Base-by-base conservation (phyloP, 257 asterid genomes). In the Capsicum chinense region DNA sequence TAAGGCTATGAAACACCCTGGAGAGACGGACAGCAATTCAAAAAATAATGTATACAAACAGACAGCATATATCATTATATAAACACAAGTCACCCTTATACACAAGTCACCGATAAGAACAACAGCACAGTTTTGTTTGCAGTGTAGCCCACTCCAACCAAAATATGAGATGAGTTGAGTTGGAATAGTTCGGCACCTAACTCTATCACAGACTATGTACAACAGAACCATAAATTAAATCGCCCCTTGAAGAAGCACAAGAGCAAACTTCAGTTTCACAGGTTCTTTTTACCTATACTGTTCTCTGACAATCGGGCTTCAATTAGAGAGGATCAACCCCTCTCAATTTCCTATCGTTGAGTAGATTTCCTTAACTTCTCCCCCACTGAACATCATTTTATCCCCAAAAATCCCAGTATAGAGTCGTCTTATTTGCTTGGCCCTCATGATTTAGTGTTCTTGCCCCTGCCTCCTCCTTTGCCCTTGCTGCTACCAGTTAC, bases 401-500 rank as follows among this genome's bases (percentile, higher is more conserved):
- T 76, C 81, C 81, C 64, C 62, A 63, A 54, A 52, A 52, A 76
- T 33, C 81, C 62, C 50, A 54, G 64, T 52, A 78, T 54, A 78
- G 10, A 56, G 89, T 93, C 95, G 58, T 91, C 96, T 70, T 85
- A 90, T 88, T 91, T 88, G 73, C 83, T 83, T 14, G 92, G 85
- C 74, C 88, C 81, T 63, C 92, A 87, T 33, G 88, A 26, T 57
- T 88, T 86, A 88, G 6, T 93, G 17, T 88, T 92, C 84, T 93
- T 93, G 48, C 89, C 95, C 87, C 86, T 91, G 79, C 92, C 93
- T 35, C 91, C 89, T 52, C 91, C 89, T 89, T 92, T 95, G 11
- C 84, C 91, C 89, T 94, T 92, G 92, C 97, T 93, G 85, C 90
- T 90, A 80, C 94, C 95, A 16, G 93, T 89, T 50, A 37, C 84